These are phyloP conservation scores for Leptographium radiaticola DNA, from an alignment of 2,329 filamentous ascomycete genomes.

Conservation along the genomic window DNA sequence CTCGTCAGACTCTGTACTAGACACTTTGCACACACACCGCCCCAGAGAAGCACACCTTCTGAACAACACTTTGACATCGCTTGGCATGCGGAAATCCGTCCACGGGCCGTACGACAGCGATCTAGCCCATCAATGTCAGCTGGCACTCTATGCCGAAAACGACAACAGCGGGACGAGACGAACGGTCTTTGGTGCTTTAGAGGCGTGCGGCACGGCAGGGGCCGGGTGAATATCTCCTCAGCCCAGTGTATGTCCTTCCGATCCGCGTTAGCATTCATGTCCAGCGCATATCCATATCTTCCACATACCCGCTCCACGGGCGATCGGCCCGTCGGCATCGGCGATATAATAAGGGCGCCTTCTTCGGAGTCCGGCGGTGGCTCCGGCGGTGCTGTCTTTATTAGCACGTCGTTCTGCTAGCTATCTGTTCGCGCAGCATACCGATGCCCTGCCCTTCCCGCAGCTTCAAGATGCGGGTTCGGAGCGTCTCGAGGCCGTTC, in stretches of 20 bases:
- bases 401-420: constrained; percentile 9
- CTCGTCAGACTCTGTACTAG: background rate
- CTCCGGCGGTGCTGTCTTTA: constrained; percentile 4
- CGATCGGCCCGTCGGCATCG: constrained; percentile 14
- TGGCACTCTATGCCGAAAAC: background rate
- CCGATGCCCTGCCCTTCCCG: constrained; percentile 37
- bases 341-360: constrained; percentile 21
- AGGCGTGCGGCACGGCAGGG: constrained; percentile 35
- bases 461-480: constrained; percentile 34
- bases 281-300: constrained; percentile 1
- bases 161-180: background rate
- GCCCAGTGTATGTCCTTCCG: constrained; percentile 36
- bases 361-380: constrained; percentile 23
- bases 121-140: constrained; percentile 15
- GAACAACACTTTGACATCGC: constrained; percentile 38
- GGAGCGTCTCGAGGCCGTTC: constrained; percentile 36
- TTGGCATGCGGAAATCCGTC: constrained; percentile 30
- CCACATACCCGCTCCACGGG: constrained; percentile 12
- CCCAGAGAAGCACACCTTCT: constrained; percentile 23
- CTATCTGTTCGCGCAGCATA: background rate
- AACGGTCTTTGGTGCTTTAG: constrained; percentile 26
- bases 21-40: too few relatives aligned
- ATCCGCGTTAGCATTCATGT: constrained; percentile 1
- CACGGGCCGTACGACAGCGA: constrained; percentile 34
- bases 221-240: constrained; percentile 44